Percentiles rank a stretch among this genome's conserved stretches.
Conservation (phyloP, 2,329 filamentous ascomycete genomes). For the Xylariaceae sp. region DNA sequence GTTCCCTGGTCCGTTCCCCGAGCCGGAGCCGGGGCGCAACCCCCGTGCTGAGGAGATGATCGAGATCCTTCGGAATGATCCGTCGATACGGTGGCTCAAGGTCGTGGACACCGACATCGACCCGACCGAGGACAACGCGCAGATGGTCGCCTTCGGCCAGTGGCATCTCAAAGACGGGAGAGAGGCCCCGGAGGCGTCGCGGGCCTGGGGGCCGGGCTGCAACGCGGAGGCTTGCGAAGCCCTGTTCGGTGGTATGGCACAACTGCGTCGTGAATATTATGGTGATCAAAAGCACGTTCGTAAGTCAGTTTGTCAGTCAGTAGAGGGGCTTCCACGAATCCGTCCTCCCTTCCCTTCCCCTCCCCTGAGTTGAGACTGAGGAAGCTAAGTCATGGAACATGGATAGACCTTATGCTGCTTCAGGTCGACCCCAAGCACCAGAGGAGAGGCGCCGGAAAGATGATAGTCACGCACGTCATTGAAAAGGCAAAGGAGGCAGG, state of each 20-base stretch:
- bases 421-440: conserved; percentile 39
- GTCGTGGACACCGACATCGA: conserved; percentile 31
- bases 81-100: conserved; percentile 27
- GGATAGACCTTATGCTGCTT: conserved; percentile 33
- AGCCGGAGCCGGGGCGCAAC: conserved; percentile 18
- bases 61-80: conserved; percentile 20
- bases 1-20: conserved; percentile 30
- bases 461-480: conserved; percentile 35
- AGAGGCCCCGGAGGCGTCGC: conserved; percentile 10
- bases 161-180: conserved; percentile 25
- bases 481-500: conserved; percentile 32
- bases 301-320: conserved; percentile 17
- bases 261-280: conserved; percentile 17
- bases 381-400: no score
- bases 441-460: conserved; percentile 34
- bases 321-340: no score
- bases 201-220: conserved; percentile 22
- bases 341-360: no score
- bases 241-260: conserved; percentile 25
- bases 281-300: conserved; percentile 25
- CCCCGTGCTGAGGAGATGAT: conserved; percentile 21
- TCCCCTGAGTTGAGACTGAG: no score
- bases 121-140: conserved; percentile 13
- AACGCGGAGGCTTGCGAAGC: conserved; percentile 31
- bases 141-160: conserved; percentile 31